Evolutionary conservation across 495 filamentous ascomycete species (phyloP).

Genomic region (Penicillium diatomitis): DNA sequence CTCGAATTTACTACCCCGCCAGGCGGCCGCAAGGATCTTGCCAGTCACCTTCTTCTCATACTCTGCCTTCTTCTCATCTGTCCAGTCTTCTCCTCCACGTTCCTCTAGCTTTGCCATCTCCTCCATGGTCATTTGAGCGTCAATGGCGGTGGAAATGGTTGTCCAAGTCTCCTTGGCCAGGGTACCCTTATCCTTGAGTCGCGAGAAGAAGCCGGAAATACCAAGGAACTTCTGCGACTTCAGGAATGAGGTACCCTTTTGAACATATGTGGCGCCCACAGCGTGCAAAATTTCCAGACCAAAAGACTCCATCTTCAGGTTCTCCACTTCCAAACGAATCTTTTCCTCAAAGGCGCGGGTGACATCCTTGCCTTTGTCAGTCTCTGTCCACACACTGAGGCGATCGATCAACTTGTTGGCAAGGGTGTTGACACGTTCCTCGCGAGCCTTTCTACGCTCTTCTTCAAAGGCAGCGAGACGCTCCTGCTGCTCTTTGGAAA

Average conservation of each 20-base stretch:
- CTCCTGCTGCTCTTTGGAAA: constrained; percentile 85
- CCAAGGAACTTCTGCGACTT: constrained; percentile 96
- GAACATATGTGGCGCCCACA: constrained; percentile 79
- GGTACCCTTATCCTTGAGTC: constrained; percentile 93
- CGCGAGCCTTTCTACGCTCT: constrained; percentile 74
- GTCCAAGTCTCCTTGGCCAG: constrained; percentile 97
- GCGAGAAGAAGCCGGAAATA: constrained; percentile 85
- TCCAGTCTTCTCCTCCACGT: constrained; percentile 95
- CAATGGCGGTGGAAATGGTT: constrained; percentile 94
- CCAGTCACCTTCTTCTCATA: constrained; percentile 92
- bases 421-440: constrained; percentile 81
- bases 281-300: constrained; percentile 95
- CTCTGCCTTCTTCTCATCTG: constrained; percentile 95
- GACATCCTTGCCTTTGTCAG: constrained; percentile 77
- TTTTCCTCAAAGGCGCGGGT: constrained; percentile 87
- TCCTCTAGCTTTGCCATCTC: constrained; percentile 97
- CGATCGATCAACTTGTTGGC: constrained; percentile 79
- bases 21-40: constrained; percentile 97
- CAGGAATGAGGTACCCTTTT: constrained; percentile 77
- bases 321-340: constrained; percentile 90
- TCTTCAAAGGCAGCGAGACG: constrained; percentile 79
- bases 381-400: constrained; percentile 94
- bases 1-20: constrained; percentile 95
- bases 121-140: constrained; percentile 96
- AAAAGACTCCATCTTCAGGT: constrained; percentile 98